Conservation (phyloP, 192 early-diverging fungal species). For the Dimargaris verticillata region DNA sequence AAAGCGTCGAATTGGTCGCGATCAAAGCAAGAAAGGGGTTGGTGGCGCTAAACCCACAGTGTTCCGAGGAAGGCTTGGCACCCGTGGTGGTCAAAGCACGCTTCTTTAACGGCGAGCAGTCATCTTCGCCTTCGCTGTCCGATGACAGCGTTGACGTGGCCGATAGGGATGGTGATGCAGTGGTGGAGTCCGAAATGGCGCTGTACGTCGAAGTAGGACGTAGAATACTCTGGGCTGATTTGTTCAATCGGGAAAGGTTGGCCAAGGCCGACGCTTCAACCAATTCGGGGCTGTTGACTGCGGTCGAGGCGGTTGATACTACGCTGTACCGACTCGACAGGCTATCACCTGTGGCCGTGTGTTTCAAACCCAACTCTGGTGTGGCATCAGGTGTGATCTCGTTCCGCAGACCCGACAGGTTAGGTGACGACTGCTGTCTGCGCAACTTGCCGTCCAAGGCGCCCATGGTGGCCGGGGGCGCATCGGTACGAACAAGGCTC, state of each 20-base stretch:
- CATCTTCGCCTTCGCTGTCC: too few relatives aligned
- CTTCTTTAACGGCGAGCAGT: too few relatives aligned
- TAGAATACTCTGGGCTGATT: neutral
- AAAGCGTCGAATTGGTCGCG: too few relatives aligned
- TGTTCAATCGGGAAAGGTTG: neutral
- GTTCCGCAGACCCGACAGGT: neutral
- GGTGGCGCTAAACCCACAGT: too few relatives aligned
- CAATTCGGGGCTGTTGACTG: conserved; percentile 4
- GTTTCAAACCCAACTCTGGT: neutral
- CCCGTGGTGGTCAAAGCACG: too few relatives aligned
- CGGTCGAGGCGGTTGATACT: neutral
- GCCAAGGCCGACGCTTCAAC: neutral
- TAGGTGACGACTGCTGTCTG: neutral
- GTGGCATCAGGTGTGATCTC: neutral
- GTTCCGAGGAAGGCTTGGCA: too few relatives aligned
- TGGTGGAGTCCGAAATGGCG: too few relatives aligned
- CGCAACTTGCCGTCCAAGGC: neutral
- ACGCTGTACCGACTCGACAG: neutral
- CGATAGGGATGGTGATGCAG: too few relatives aligned
- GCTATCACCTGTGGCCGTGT: neutral
- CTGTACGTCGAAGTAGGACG: neutral
- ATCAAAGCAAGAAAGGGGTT: too few relatives aligned
- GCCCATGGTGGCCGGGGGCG: neutral
- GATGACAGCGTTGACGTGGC: too few relatives aligned
- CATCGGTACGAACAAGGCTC: neutral